phyloP scores from a whole-genome alignment of 1,139 yeast genomes.

The Blastobotrys capitulatus region DNA sequence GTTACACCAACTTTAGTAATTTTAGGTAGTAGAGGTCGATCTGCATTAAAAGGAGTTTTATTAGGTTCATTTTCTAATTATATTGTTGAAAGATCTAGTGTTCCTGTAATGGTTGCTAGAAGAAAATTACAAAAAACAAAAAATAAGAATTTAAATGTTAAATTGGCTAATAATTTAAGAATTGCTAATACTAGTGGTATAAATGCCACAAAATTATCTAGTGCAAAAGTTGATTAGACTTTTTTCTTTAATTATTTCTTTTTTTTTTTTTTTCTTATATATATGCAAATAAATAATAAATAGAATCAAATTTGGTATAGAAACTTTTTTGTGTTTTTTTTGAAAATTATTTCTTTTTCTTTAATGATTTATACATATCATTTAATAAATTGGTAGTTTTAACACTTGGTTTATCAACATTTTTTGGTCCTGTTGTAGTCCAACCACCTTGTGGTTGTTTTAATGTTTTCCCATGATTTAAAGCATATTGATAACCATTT shows the following conservation, averaged over 20 bases:
- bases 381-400: constrained; percentile 18
- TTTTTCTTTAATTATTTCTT: too few species aligned
- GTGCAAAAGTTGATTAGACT: constrained; percentile 26
- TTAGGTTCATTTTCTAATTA: constrained; percentile 73
- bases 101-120: constrained; percentile 89
- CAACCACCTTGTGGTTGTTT: constrained; percentile 17
- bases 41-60: constrained; percentile 70
- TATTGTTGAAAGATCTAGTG: constrained; percentile 68
- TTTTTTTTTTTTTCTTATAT: neutral
- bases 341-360: neutral
- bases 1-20: constrained; percentile 78
- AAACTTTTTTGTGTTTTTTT: neutral
- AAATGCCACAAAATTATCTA: constrained; percentile 14
- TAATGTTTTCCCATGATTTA: constrained; percentile 9
- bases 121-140: constrained; percentile 73
- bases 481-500: constrained; percentile 18
- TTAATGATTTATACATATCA: constrained; percentile 16
- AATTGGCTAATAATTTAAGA: constrained; percentile 37
- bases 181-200: constrained; percentile 15
- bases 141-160: constrained; percentile 43
- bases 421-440: constrained; percentile 18
- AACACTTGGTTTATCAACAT: constrained; percentile 10
- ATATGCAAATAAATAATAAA: neutral
- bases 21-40: constrained; percentile 74
- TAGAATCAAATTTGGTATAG: too few species aligned